Base-by-base conservation (phyloP, 768 basidiomycete species). In the Auricularia sp. region DNA sequence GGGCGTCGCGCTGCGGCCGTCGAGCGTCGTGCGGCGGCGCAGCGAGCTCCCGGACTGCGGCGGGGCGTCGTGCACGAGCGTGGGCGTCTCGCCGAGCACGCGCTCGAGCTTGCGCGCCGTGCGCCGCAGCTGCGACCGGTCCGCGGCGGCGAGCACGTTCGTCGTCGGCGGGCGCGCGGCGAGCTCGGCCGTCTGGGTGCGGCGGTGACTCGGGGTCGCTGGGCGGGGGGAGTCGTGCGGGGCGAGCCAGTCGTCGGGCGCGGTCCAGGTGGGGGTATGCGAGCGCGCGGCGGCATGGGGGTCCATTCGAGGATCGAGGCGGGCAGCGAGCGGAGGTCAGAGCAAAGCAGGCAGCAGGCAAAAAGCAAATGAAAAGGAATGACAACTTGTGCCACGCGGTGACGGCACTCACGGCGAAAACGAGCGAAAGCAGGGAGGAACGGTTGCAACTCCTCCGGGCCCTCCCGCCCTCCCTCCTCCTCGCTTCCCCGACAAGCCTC, bases 111-210 rank as follows among this genome's bases (percentile, higher is more conserved):
- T 59, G 29, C 56, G 56, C 24, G 56, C 11, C 6, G 56, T 59
- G 16, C 34, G 24, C 14, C 56, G 21, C 56, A 59, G 34, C 11
- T 59, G 56, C 8, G 56, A 33, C 56, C 33, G 24, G 18, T 59
- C 56, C 56, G 56, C 56, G 13, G 56, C 56, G 8, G 34, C 29
- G 33, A 59, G 24, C 4, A 59, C 24, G 24, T 59, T 59, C 56
- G 56, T 59, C 56, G 56, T 59, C 13, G 56, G 56, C 56, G 56
- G 54, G 54, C 54, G 54, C 54, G 54, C 18, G 11, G 54, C 54
- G 8, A 54, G 54, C 54, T n/a, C n/a, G 54, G n/a, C 54, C n/a
- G 54, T 54, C 6, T 29, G 29, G 18, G n/a, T 54, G 6, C 54
- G 39, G 7, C 39, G 39, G 39, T 51, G 47, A 18, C 47, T 18